These are phyloP conservation scores for Cladochytrium tenue DNA, from an alignment of 371 early-diverging fungal species.

Conservation along the genomic window DNA sequence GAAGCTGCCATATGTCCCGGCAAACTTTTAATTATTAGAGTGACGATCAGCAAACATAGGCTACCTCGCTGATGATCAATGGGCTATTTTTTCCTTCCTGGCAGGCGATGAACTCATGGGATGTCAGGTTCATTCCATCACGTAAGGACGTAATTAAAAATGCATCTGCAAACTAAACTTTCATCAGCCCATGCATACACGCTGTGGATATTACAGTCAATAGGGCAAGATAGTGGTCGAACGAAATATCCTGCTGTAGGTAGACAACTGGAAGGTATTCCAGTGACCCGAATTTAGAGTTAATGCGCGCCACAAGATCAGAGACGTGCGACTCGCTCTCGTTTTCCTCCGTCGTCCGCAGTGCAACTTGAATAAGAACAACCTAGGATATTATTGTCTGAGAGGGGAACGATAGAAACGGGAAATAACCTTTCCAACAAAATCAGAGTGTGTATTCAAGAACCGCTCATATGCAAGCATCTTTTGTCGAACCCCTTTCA, in stretches of 20 bases:
- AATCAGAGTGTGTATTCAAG: conserved; percentile 75
- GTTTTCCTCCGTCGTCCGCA: conserved; percentile 58
- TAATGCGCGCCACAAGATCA: conserved; percentile 68
- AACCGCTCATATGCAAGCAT: conserved; percentile 84
- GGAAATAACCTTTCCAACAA: conserved; percentile 68
- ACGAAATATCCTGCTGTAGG: conserved; percentile 80
- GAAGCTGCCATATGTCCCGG: conserved; percentile 91
- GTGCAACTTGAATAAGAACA: conserved; percentile 52
- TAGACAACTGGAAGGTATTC: conserved; percentile 71
- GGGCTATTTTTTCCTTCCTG: conserved; percentile 82
- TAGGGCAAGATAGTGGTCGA: conserved; percentile 86
- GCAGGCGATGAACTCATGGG: conserved; percentile 93
- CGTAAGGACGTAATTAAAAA: conserved; percentile 89
- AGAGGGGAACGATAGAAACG: background rate
- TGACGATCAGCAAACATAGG: background rate
- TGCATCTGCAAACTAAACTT: conserved; percentile 74
- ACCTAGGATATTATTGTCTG: conserved; percentile 26
- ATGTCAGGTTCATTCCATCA: conserved; percentile 97
- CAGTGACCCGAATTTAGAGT: conserved; percentile 68
- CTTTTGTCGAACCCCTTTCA: conserved; percentile 93
- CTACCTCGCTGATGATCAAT: conserved; percentile 63
- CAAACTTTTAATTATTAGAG: conserved; percentile 60
- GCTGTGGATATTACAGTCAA: no score
- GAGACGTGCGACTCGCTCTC: conserved; percentile 58
- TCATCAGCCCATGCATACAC: no score